Base-by-base conservation (phyloP, 139 green algal species). In the Coelastrella sp. region DNA sequence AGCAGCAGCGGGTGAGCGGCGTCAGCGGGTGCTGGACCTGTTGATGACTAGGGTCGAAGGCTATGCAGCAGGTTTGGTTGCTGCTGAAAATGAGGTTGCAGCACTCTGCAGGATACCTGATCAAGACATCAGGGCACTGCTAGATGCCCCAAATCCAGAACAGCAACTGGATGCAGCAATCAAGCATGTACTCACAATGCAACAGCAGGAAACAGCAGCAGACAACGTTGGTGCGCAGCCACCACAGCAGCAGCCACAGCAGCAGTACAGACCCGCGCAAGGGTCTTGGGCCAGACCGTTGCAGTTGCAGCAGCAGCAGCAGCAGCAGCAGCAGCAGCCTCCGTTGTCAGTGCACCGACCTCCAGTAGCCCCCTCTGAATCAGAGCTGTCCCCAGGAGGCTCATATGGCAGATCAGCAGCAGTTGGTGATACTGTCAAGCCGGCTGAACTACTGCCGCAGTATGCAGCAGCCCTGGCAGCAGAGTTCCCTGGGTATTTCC, bases 401-500 rank as follows among this genome's bases (percentile, higher is more conserved):
- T 60, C 19, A 5, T 50, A 51, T n/a, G 73, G 48, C 34, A 25
- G 73, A 19, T 34, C 68, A 17, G 73, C 27, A 25, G 73, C 73
- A 30, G 34, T 30, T 7, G 75, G 75, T 9, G 75, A 82, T 3
- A 71, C 34, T 15, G 35, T 82, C 2, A 82, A 82, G 53, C 75
- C 75, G 15, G 53, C 32, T 27, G 53, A 82, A 34, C 53, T 82
- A 53, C 53, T 82, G 35, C 75, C 75, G 19, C 27, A 82, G 75
- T 71, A 82, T 41, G 75, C 75, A 30, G 53, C 75, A 13, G 48
- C 48, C 25, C 75, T 82, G 21, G 51, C 43, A 41, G 23, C 43
- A 43, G 75, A 82, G 75, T 82, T 82, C 75, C 75, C 75, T 17
- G 40, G 53, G 34, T 82, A 82, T 45, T 82, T 82, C 75, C 75